Base-by-base conservation (phyloP, 2,329 filamentous ascomycete genomes). In the Ophiocordyceps camponoti-rufipedis region DNA sequence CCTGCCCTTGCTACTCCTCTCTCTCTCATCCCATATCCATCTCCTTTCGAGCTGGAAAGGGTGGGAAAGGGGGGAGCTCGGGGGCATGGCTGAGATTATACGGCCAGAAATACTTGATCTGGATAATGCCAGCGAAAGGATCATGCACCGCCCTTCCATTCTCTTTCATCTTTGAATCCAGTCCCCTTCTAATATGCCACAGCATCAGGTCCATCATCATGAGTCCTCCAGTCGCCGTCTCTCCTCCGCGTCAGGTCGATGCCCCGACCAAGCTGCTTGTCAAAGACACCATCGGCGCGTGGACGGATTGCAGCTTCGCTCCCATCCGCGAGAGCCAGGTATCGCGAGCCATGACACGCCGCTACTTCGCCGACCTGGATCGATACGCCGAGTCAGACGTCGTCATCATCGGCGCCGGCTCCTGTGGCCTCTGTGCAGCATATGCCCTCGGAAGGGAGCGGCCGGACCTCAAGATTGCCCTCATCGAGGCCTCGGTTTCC, bases 91-190 rank as follows among this genome's bases (percentile, higher is more conserved):
- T 85, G 81, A 89, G 83, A 91, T 79, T 78, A 91, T 82, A 91
- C 85, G 84, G 85, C 81, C 71, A 71, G 69, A 53, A 86, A 14
- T 8, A 89, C 84, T 89, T 89, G 85, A 89, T 88, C 84, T 85
- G 83, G 85, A 88, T 89, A 89, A 91, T 91, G 85, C 85, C 83
- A 87, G 87, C 87, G 87, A 87, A 91, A 94, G 87, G 82, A 94
- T 91, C 86, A 93, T 94, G 85, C 85, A 75, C 68, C 65, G 66
- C 62, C 56, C 60, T 60, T 55, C 57, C 23, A 23, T 23, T 52
- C 53, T 56, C 31, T 1, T 11, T 31, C 19, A 1, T 6, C 29
- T 11, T 43, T 39, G 23, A 23, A n/a, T 19, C n/a, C 7, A 18
- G 16, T 11, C 2, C 10, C 2, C 11, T 9, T 18, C 35, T 45